phyloP scores from a whole-genome alignment of 805 yeast genomes.

The Nakazawaea ambrosiae region DNA sequence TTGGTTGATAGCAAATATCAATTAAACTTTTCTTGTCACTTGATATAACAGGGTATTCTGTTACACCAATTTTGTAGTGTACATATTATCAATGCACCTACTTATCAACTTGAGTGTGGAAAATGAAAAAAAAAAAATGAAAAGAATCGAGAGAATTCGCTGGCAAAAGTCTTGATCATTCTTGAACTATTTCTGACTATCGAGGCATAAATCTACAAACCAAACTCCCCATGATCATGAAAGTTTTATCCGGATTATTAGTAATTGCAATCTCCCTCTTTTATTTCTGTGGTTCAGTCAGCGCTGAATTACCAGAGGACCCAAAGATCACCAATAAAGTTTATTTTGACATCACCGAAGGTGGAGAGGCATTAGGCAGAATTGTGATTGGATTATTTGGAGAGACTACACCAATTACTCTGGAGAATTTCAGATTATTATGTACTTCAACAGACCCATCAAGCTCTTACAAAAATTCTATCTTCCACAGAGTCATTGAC shows the following conservation, averaged over 20 bases:
- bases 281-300: slow-evolving; percentile 6
- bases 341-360: slow-evolving; percentile 80
- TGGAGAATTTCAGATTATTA: slow-evolving; percentile 78
- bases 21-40: no score
- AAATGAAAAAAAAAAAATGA: no score
- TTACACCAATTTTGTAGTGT: no score
- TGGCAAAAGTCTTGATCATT: no score
- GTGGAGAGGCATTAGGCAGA: slow-evolving; percentile 70
- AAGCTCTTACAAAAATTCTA: slow-evolving; percentile 53
- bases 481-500: slow-evolving; percentile 69
- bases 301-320: slow-evolving; percentile 23
- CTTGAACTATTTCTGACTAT: no score
- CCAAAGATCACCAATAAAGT: slow-evolving; percentile 72
- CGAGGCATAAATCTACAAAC: no score
- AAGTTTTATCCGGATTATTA: slow-evolving; percentile 6
- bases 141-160: no score
- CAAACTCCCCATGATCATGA: slow-evolving; percentile 14
- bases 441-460: slow-evolving; percentile 68
- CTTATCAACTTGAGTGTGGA: no score
- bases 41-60: no score
- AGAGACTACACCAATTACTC: slow-evolving; percentile 80
- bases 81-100: no score
- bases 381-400: slow-evolving; percentile 86
- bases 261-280: slow-evolving; percentile 9
- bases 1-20: no score